These are phyloP conservation scores for Lycium ferocissimum DNA, from an alignment of 257 asterid species.

Conservation along the genomic window DNA sequence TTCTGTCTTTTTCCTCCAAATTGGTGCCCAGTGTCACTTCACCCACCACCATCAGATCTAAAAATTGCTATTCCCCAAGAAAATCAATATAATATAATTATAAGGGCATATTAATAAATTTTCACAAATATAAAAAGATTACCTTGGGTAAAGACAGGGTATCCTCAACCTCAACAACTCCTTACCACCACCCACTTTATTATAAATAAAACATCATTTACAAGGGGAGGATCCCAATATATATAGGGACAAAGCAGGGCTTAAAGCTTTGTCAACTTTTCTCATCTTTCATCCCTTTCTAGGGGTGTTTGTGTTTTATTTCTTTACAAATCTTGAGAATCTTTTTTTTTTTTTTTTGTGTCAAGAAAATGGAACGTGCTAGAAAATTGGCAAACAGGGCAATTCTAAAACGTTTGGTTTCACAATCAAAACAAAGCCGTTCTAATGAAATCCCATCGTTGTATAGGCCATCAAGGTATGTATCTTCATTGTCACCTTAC, in stretches of 20 bases:
- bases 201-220: neutral
- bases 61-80: constrained; percentile 28
- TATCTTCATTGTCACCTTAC: constrained; percentile 70
- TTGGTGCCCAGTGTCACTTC: constrained; percentile 38
- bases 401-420: constrained; percentile 66
- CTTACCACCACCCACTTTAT: constrained; percentile 57
- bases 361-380: constrained; percentile 71
- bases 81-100: neutral
- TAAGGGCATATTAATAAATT: neutral
- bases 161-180: constrained; percentile 49
- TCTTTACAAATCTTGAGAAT: neutral
- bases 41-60: constrained; percentile 66
- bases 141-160: constrained; percentile 25
- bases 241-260: constrained; percentile 33
- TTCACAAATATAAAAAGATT: neutral
- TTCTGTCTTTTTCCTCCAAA: constrained; percentile 51
- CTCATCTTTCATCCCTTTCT: constrained; percentile 32
- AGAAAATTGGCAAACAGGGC: constrained; percentile 73
- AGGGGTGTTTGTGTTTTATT: constrained; percentile 32
- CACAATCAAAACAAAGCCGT: constrained; percentile 55
- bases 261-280: constrained; percentile 33
- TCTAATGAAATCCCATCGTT: constrained; percentile 36
- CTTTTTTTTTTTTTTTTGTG: neutral
- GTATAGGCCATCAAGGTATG: constrained; percentile 64
- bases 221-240: constrained; percentile 22